Conservation (phyloP, 306 rosid genomes). For the barrel medic (Medicago truncatula) region MtrunA17r5.0-ANR NC_053048.1:531001-531500, state of each 20-base stretch:
- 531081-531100: slow-evolving; percentile 32
- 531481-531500: too few species aligned
- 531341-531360: not conserved
- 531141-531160: slow-evolving; percentile 48
- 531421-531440: too few species aligned
- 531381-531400: not conserved
- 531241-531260: slow-evolving; percentile 83
- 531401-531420: not conserved
- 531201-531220: slow-evolving; percentile 58
- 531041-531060: not conserved
- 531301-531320: not conserved
- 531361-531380: not conserved
- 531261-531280: slow-evolving; percentile 82
- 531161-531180: slow-evolving; percentile 43
- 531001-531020: not conserved
- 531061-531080: slow-evolving; percentile 17
- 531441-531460: too few species aligned
- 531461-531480: too few species aligned
- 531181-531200: slow-evolving; percentile 46
- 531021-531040: slow-evolving; percentile 16
- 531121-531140: slow-evolving; percentile 41
- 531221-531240: slow-evolving; percentile 57
- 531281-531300: slow-evolving; percentile 45
- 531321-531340: slow-evolving; percentile 17
- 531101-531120: slow-evolving; percentile 42